phyloP scores from a whole-genome alignment of 306 rosid species.

The Trifolium repens region DNA sequence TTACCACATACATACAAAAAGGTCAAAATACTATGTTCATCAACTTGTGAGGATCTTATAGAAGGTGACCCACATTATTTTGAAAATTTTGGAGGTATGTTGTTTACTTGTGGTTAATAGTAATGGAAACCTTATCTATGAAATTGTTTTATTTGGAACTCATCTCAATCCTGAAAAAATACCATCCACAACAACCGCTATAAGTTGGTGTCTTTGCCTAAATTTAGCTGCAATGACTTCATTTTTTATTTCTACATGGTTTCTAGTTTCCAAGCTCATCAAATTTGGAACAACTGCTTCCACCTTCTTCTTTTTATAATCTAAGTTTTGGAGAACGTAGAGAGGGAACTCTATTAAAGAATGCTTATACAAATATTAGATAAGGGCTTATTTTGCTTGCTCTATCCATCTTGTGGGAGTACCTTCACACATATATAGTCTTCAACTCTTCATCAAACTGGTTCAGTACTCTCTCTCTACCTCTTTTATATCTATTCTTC shows the following conservation, averaged over 20 bases:
- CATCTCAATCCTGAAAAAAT: background rate
- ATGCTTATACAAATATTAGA: background rate
- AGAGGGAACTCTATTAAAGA: background rate
- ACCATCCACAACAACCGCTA: slow-evolving; percentile 35
- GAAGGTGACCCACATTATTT: slow-evolving; percentile 7
- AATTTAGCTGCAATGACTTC: background rate
- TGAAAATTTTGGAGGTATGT: background rate
- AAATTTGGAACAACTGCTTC: background rate
- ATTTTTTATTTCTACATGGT: background rate
- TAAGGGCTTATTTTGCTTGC: background rate
- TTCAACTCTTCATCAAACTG: slow-evolving; percentile 38
- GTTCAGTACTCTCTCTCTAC: slow-evolving; percentile 32
- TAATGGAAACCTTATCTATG: slow-evolving; percentile 44
- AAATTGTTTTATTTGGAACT: background rate
- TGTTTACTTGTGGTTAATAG: slow-evolving; percentile 26
- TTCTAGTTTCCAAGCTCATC: slow-evolving; percentile 2
- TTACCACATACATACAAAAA: slow-evolving; percentile 8
- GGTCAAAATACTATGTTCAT: background rate
- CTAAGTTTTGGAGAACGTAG: background rate
- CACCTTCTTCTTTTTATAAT: background rate
- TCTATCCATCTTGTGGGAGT: slow-evolving; percentile 20
- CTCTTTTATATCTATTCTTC: background rate
- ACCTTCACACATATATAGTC: background rate
- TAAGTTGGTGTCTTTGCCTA: background rate
- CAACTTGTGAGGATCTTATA: background rate